Conservation (phyloP, 2,329 filamentous ascomycete species). For the Neofusicoccum sp. region DNA sequence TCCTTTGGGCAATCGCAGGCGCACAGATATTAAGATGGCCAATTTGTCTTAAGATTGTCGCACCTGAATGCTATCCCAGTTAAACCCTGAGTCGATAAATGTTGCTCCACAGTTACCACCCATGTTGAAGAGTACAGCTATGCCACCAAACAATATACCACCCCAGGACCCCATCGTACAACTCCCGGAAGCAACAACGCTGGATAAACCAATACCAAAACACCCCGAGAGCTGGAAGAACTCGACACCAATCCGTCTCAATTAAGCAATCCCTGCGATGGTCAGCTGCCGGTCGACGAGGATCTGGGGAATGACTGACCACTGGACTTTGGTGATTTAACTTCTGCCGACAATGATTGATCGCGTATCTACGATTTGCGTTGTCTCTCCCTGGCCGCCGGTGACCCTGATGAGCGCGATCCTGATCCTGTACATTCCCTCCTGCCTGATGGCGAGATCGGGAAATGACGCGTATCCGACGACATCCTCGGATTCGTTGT, state of each 20-base stretch:
- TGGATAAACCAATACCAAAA: not conserved
- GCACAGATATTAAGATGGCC: conserved; percentile 6
- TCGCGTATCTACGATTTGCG: conserved; percentile 14
- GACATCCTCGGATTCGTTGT: conserved; percentile 36
- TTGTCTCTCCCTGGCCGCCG: conserved; percentile 15
- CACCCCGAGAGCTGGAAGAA: not conserved
- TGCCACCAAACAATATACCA: conserved; percentile 17
- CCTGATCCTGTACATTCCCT: conserved; percentile 40
- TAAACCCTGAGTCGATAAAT: conserved; percentile 10
- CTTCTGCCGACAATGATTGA: conserved; percentile 17
- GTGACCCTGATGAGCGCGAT: conserved; percentile 38
- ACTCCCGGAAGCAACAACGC: not conserved
- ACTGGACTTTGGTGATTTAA: not conserved
- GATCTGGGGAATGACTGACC: not conserved
- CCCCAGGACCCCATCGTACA: conserved; percentile 8
- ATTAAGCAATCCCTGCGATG: not conserved
- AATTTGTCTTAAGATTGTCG: conserved; percentile 18
- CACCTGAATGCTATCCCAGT: conserved; percentile 13
- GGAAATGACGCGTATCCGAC: conserved; percentile 43
- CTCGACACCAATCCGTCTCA: not conserved
- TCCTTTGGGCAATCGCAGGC: not conserved
- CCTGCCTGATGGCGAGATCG: conserved; percentile 38
- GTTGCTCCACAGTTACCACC: conserved; percentile 13
- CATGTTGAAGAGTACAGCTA: conserved; percentile 10
- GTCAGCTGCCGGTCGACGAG: conserved; percentile 1